Conservation (phyloP, 768 basidiomycete genomes). For the Termitomyces sp. region DNA sequence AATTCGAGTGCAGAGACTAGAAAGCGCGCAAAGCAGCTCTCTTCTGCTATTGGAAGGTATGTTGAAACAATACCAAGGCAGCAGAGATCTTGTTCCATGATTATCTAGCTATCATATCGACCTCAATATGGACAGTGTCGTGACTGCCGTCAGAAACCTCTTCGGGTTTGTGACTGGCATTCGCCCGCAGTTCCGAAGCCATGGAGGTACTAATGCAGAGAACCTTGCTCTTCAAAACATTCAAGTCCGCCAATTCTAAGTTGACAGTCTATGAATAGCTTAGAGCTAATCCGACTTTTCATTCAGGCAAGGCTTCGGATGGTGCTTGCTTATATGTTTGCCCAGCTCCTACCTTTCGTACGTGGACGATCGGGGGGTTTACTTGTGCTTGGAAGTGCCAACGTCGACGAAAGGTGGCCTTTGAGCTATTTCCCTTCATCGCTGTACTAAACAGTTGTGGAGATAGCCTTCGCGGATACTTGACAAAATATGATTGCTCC, state of each 20-base stretch:
- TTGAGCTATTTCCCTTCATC: not conserved
- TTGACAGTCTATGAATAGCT: not conserved
- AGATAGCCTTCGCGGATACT: slow-evolving; percentile 83
- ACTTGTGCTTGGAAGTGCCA: slow-evolving; percentile 95
- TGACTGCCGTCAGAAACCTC: slow-evolving; percentile 76
- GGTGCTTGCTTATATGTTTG: slow-evolving; percentile 93
- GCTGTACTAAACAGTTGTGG: not conserved
- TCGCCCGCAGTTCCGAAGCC: slow-evolving; percentile 66
- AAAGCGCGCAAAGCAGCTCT: slow-evolving; percentile 78
- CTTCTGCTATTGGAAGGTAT: slow-evolving; percentile 86
- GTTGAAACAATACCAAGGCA: not conserved
- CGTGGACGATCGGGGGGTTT: slow-evolving; percentile 80
- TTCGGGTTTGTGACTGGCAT: slow-evolving; percentile 75
- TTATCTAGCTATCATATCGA: slow-evolving; percentile 80
- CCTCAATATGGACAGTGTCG: slow-evolving; percentile 92
- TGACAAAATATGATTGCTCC: slow-evolving; percentile 98
- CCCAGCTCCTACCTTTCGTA: slow-evolving; percentile 91
- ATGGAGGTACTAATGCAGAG: slow-evolving; percentile 84
- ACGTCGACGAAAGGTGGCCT: slow-evolving; percentile 90
- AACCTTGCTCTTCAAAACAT: slow-evolving; percentile 98
- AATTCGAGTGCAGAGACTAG: slow-evolving; percentile 89
- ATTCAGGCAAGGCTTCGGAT: slow-evolving; percentile 83
- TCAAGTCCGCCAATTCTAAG: slow-evolving; percentile 44
- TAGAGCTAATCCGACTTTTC: not conserved
- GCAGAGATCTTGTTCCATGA: not conserved